Base-by-base conservation (phyloP, 176 grass and related monocot genomes). In the Oryza nivara region DNA sequence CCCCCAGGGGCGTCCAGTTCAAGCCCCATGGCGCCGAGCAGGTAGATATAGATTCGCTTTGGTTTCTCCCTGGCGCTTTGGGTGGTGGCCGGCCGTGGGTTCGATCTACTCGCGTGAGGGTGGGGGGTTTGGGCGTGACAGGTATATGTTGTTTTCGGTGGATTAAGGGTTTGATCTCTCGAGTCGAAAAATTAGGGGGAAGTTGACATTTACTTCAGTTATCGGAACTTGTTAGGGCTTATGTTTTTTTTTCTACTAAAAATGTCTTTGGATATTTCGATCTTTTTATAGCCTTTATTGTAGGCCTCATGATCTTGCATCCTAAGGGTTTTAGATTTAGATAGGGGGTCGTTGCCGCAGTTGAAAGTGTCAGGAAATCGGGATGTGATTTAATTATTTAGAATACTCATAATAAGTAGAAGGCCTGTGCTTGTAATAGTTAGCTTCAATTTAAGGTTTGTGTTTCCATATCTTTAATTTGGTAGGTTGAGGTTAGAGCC, bases 1-100 rank as follows among this genome's bases (percentile, higher is more conserved):
- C 74, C 14, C 25, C 79, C 34, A 89, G 58, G 4, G 88, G 72
- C 11, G 85, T 93, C 32, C 54, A 78, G 68, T 98, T 93, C 80
- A 44, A 77, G 65, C 83, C 75, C 10, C 66, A 69, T n/a, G 80
- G 65, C 20, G 79, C 80, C 40, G 94, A 73, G 49, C 71, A 93
- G 96, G 96, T 98, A 30, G 30, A 20, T 15, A 32, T 32, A 32
- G 30, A 32, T 32, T 32, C 3, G 26, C 20, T 56, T 56, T 56
- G 5, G 51, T n/a, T 4, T 30, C 4, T 20, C 34, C 28, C 65
- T 49, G 22, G 26, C 5, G 45, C 9, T 32, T 30, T 22, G 63
- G 44, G 43, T 16, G 32, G 30, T 32, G 30, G 30, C 30, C 30
- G 30, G n/a, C n/a, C 44, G 12, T 58, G 54, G 17, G 60, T 0